Evolutionary conservation across 495 filamentous ascomycete species (phyloP).

Genomic region (Penicillium turbatum): DNA sequence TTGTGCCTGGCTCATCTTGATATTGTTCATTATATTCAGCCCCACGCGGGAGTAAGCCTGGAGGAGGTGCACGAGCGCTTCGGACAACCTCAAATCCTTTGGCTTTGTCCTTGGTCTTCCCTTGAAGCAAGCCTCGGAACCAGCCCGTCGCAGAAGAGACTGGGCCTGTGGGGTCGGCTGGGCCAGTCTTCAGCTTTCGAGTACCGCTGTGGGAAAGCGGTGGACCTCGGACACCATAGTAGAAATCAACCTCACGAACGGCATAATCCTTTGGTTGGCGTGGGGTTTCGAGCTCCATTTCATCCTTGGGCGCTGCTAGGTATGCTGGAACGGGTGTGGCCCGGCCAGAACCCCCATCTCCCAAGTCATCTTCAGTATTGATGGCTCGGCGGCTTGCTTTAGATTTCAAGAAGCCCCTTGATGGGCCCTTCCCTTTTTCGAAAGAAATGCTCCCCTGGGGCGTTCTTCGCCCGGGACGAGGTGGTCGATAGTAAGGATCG

Average conservation of each 20-base stretch:
- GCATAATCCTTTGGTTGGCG: conserved; percentile 73
- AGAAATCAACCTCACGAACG: conserved; percentile 89
- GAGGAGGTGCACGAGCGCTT: conserved; percentile 63
- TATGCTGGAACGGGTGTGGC: conserved; percentile 51
- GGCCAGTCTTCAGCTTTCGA: conserved; percentile 84
- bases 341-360: conserved; percentile 49
- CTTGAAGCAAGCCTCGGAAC: conserved; percentile 73
- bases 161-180: conserved; percentile 89
- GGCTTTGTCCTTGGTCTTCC: conserved; percentile 79
- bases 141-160: conserved; percentile 84
- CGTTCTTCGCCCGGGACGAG: conserved; percentile 60
- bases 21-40: conserved; percentile 54
- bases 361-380: conserved; percentile 34
- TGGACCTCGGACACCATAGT: conserved; percentile 88
- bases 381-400: conserved; percentile 24
- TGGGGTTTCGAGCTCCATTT: conserved; percentile 50
- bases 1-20: conserved; percentile 49
- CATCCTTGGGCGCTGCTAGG: conserved; percentile 48
- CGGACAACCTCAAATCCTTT: conserved; percentile 97
- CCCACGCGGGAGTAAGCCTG: conserved; percentile 33
- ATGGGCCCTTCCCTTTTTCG: conserved; percentile 35
- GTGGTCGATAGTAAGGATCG: conserved; percentile 82
- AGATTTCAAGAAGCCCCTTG: conserved; percentile 40
- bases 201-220: conserved; percentile 77
- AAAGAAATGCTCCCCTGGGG: conserved; percentile 44